Evolutionary conservation across 2,329 filamentous ascomycete genomes (phyloP).

Genomic region (Pleoardoris graminearum): DNA sequence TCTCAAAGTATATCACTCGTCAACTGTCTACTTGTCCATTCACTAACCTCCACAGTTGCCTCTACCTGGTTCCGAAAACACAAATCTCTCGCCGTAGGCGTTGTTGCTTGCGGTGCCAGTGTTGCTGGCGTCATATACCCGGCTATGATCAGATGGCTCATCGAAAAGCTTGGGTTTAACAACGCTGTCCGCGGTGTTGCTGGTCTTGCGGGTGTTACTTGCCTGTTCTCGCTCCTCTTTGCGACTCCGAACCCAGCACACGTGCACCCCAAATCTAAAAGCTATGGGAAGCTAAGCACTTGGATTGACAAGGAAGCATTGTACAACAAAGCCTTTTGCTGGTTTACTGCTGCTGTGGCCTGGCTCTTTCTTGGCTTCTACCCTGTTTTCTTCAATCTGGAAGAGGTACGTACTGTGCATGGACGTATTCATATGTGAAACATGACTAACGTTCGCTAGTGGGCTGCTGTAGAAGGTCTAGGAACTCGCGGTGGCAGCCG

Average conservation of each 20-base stretch:
- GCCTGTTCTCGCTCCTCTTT: constrained; percentile 48
- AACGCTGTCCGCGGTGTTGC: constrained; percentile 49
- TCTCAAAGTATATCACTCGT: constrained; percentile 49
- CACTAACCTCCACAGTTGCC: constrained; percentile 46
- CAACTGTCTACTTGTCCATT: background rate
- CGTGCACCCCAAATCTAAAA: constrained; percentile 43
- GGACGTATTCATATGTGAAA: background rate
- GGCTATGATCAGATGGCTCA: constrained; percentile 51
- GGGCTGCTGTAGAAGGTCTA: constrained; percentile 51
- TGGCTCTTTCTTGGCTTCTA: constrained; percentile 58
- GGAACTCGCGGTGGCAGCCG: constrained; percentile 41
- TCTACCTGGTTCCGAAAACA: constrained; percentile 55
- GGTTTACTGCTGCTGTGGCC: constrained; percentile 50
- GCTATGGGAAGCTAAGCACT: constrained; percentile 43
- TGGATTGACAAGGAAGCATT: constrained; percentile 53
- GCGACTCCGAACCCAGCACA: constrained; percentile 51
- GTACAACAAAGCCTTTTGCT: constrained; percentile 48
- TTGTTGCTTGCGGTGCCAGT: constrained; percentile 56
- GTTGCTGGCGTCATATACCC: constrained; percentile 54
- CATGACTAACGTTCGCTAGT: constrained; percentile 34
- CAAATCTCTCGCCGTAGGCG: constrained; percentile 54
- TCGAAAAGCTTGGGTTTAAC: constrained; percentile 50
- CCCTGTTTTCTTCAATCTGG: constrained; percentile 57
- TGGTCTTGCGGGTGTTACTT: constrained; percentile 47
- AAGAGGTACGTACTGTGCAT: constrained; percentile 47